phyloP scores from a whole-genome alignment of 2,329 filamentous ascomycete genomes.

The Atkinsonella texensis region DNA sequence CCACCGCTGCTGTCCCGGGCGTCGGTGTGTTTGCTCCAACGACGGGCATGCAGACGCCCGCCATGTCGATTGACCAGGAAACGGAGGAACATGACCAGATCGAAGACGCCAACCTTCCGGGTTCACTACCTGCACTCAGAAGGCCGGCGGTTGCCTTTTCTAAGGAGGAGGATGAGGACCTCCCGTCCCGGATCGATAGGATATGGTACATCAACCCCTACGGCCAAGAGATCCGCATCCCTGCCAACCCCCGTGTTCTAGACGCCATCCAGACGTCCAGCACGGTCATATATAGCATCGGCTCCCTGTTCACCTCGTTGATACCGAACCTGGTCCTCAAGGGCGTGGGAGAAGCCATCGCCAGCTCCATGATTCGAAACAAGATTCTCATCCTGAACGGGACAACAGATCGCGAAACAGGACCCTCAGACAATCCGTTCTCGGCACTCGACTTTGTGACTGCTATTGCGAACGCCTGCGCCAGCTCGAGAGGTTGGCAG shows the following conservation, averaged over 20 bases:
- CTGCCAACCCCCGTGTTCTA: slow-evolving; percentile 70
- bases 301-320: slow-evolving; percentile 84
- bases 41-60: slow-evolving; percentile 17
- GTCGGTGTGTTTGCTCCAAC: slow-evolving; percentile 11
- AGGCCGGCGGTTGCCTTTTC: slow-evolving; percentile 73
- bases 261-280: slow-evolving; percentile 51
- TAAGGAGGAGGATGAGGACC: slow-evolving; percentile 63
- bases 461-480: slow-evolving; percentile 64
- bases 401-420: slow-evolving; percentile 75
- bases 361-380: slow-evolving; percentile 34
- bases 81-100: slow-evolving; percentile 48
- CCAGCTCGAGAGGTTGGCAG: slow-evolving; percentile 47
- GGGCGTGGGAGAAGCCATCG: slow-evolving; percentile 54
- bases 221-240: slow-evolving; percentile 84
- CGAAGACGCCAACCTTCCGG: slow-evolving; percentile 71
- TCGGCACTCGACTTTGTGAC: slow-evolving; percentile 70
- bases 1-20: slow-evolving; percentile 33
- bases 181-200: slow-evolving; percentile 64
- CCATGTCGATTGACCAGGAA: slow-evolving; percentile 27
- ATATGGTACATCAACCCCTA: slow-evolving; percentile 99
- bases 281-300: slow-evolving; percentile 80
- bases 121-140: slow-evolving; percentile 67
- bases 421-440: slow-evolving; percentile 52
- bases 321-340: slow-evolving; percentile 68
- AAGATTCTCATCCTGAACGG: slow-evolving; percentile 84